Evolutionary conservation across 768 basidiomycete genomes (phyloP).

Genomic region (Macrocybe gigantea): DNA sequence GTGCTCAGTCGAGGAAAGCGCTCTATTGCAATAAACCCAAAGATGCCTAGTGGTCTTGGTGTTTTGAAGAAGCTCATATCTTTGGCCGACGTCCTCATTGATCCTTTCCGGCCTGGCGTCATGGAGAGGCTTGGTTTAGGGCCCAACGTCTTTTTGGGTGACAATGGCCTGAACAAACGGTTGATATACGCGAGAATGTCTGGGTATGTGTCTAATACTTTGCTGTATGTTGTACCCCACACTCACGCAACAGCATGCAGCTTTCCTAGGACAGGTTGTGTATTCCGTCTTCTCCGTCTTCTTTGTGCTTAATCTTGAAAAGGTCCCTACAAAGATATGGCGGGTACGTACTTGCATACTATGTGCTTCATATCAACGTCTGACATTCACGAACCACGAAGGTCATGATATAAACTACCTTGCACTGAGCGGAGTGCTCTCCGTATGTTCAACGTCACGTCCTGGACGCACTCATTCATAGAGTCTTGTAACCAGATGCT

Average conservation of each 20-base stretch:
- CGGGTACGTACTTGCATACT: conserved; percentile 37
- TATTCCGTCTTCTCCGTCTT: not conserved
- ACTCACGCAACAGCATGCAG: conserved; percentile 21
- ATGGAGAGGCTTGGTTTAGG: conserved; percentile 74
- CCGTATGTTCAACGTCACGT: conserved; percentile 34
- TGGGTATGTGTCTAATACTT: conserved; percentile 41
- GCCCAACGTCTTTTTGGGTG: conserved; percentile 65
- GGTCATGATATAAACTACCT: conserved; percentile 87
- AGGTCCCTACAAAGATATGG: conserved; percentile 75
- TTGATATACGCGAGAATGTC: conserved; percentile 72
- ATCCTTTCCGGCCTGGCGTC: conserved; percentile 80
- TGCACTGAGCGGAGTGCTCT: conserved; percentile 66
- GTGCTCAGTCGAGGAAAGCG: conserved; percentile 68
- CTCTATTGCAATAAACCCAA: conserved; percentile 67
- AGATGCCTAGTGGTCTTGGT: conserved; percentile 50
- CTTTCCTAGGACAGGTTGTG: conserved; percentile 55
- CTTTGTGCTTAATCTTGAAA: conserved; percentile 10
- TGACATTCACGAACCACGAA: conserved; percentile 13
- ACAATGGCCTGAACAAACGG: conserved; percentile 50
- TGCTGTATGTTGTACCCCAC: not conserved
- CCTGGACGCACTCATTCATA: not conserved
- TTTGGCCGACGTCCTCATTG: conserved; percentile 75
- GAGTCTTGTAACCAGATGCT: conserved; percentile 43
- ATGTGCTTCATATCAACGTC: not conserved
- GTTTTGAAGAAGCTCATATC: conserved; percentile 52